These are phyloP conservation scores for Tuber calosporum DNA, from an alignment of 495 filamentous ascomycete species.

Conservation along the genomic window DNA sequence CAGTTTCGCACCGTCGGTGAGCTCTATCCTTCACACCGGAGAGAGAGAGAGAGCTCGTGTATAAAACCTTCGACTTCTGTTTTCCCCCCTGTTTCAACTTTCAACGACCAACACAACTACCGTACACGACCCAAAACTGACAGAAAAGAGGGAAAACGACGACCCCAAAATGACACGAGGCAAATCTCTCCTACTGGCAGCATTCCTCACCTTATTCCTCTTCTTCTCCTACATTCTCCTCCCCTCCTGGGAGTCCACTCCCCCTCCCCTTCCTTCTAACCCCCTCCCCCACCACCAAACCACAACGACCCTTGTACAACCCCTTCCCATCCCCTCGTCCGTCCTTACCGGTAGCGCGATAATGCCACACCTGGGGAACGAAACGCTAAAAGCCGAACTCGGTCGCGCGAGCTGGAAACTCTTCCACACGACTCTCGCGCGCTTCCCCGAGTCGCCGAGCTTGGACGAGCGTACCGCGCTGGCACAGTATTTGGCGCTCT, in stretches of 20 bases:
- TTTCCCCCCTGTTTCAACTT: background rate
- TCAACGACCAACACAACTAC: background rate
- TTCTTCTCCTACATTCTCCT: slow-evolving; percentile 29
- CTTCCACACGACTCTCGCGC: slow-evolving; percentile 89
- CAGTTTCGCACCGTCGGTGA: background rate
- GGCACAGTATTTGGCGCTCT: slow-evolving; percentile 77
- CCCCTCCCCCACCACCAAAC: background rate
- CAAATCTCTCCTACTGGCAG: slow-evolving; percentile 22
- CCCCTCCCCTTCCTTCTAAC: slow-evolving; percentile 7
- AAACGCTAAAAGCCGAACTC: slow-evolving; percentile 59
- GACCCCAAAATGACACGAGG: slow-evolving; percentile 17
- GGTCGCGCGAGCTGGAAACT: slow-evolving; percentile 46
- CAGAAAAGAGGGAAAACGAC: background rate
- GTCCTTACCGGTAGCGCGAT: slow-evolving; percentile 69
- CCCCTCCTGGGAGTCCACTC: slow-evolving; percentile 5
- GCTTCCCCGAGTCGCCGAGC: slow-evolving; percentile 81
- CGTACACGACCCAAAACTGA: background rate
- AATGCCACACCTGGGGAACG: slow-evolving; percentile 85
- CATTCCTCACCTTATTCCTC: slow-evolving; percentile 21
- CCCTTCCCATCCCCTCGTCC: slow-evolving; percentile 25
- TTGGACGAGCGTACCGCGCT: slow-evolving; percentile 76
- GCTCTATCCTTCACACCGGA: background rate
- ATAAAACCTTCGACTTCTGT: background rate
- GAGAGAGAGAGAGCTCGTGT: background rate
- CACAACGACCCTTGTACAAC: background rate